Conservation (phyloP, 73 alveolate species). For the Paramecium primaurelia region DNA sequence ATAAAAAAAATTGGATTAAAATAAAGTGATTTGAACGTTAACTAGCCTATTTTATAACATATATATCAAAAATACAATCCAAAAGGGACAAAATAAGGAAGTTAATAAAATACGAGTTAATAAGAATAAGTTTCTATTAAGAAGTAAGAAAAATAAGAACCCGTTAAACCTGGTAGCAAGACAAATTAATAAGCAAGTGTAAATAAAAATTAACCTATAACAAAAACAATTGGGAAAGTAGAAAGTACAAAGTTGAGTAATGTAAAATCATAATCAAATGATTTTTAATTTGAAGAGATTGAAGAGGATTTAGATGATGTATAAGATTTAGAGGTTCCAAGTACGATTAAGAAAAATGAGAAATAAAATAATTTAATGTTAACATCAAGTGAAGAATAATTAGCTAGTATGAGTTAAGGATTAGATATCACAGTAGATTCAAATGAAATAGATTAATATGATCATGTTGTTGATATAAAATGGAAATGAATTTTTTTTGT, state of each 20-base stretch:
- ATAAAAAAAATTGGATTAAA: neutral
- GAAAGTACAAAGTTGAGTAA: neutral
- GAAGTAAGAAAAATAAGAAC: neutral
- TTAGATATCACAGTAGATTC: constrained; percentile 42
- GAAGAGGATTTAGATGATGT: constrained; percentile 31
- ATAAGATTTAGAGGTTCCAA: neutral
- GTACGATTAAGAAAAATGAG: neutral
- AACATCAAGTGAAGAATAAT: constrained; percentile 39
- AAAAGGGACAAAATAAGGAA: neutral
- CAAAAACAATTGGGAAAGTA: neutral
- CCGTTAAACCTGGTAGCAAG: neutral
- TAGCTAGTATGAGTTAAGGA: constrained; percentile 35
- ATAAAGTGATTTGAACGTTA: neutral
- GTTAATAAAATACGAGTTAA: neutral
- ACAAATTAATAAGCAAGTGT: neutral
- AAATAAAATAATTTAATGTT: constrained; percentile 9
- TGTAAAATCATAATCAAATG: neutral
- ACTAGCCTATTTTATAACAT: neutral
- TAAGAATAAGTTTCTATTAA: neutral
- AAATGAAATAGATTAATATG: constrained; percentile 32
- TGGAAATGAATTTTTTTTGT: neutral
- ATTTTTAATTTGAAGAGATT: constrained; percentile 38
- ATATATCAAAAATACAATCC: constrained; percentile 11
- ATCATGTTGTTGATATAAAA: constrained; percentile 32
- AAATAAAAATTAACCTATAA: neutral